Conservation (phyloP, 208 protist species). For the Crithidia acanthocephali region DNA sequence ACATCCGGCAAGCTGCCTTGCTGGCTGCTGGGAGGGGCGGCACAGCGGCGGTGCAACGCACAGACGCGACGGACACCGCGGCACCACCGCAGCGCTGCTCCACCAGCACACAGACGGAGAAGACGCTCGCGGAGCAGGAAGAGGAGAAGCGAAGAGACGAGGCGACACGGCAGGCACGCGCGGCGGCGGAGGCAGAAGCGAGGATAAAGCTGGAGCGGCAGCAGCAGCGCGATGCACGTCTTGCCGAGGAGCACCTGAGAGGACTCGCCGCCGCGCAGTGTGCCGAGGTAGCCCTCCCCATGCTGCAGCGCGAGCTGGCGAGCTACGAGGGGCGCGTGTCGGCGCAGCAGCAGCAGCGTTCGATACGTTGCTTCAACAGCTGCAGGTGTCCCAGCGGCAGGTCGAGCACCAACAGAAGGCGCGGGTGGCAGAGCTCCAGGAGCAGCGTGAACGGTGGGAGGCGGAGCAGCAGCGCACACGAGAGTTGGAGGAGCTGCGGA, state of each 20-base stretch:
- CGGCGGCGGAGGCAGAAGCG: neutral
- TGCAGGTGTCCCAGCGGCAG: slow-evolving; percentile 16
- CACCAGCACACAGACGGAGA: neutral
- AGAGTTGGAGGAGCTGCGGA: neutral
- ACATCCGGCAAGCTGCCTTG: slow-evolving; percentile 17
- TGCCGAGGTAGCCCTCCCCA: slow-evolving; percentile 22
- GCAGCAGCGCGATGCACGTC: neutral
- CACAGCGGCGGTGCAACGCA: too few relatives aligned
- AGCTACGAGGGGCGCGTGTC: slow-evolving; percentile 16
- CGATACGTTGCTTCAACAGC: slow-evolving; percentile 4
- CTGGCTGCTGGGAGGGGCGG: slow-evolving; percentile 1
- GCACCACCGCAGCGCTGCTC: neutral
- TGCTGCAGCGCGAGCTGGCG: slow-evolving; percentile 29
- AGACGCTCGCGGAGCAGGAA: neutral
- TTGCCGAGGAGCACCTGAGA: slow-evolving; percentile 3
- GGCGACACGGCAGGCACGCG: neutral
- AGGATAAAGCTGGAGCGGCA: neutral
- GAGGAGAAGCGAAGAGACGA: neutral
- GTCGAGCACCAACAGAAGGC: neutral
- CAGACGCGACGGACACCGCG: neutral
- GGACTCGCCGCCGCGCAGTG: slow-evolving; percentile 16
- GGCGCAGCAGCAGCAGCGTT: slow-evolving; percentile 18
- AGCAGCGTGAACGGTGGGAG: slow-evolving; percentile 4
- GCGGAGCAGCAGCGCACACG: slow-evolving; percentile 11
- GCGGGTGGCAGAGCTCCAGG: slow-evolving; percentile 1